Base-by-base conservation (phyloP, 495 filamentous ascomycete genomes). In the Hypoxylon cercidicola region DNA sequence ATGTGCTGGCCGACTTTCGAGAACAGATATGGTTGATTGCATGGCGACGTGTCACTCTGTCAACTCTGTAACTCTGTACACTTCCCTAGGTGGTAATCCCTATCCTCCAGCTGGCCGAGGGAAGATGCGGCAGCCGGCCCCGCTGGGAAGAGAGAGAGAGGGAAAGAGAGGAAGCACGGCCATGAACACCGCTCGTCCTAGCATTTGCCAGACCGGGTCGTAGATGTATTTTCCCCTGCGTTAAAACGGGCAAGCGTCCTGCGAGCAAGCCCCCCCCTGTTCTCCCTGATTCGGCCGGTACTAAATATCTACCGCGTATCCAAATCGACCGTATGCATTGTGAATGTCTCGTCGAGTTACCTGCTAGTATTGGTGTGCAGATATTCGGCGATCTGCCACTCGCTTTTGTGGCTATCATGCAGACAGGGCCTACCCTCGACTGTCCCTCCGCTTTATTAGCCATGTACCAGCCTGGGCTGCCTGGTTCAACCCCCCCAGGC, bases 281-380 rank as follows among this genome's bases (percentile, higher is more conserved):
- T 49, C 49, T 55, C 46, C 55, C 35, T 64, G 55, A 68, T 68
- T 68, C 30, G 65, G 41, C 60, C 60, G 60, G 65, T 40, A 63
- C 45, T 68, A 68, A 39, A 41, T 21, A 37, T 47, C 54, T 52
- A 52, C 49, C 55, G 55, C 45, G 9, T 23, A 45, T 34, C 52
- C 44, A 32, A 32, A 45, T 55, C 52, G 40, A 55, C 50, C 30
- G 13, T 68, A 48, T 68, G 65, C 54, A 59, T 63, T 62, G 43
- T 68, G 59, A 58, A 59, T 62, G 54, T 63, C 60, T 68, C 60
- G 65, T 68, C 45, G 55, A 64, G 48, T 47, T 56, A 52, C 44
- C 18, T 62, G 53, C 55, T 56, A 55, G 51, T 52, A 25, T 53
- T 56, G 51, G 51, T 52, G 34, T 53, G 21, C 44, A 52, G 55